Evolutionary conservation across 164 flowering plant species (phyloP).

Genomic region (Tinospora cordifolia): DNA sequence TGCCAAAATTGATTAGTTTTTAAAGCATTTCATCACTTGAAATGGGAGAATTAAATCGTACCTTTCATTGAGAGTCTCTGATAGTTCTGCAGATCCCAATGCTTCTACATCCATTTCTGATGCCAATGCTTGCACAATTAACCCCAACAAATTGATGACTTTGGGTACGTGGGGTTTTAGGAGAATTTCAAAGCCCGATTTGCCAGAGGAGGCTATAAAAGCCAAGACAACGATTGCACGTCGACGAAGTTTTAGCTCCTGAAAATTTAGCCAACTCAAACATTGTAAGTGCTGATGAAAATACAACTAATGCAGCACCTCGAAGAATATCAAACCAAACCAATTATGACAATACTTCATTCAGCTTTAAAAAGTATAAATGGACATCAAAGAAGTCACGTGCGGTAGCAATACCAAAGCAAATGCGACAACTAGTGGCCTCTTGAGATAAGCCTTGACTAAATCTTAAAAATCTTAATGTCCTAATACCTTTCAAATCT

Average conservation of each 20-base stretch:
- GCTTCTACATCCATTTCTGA: slow-evolving; percentile 56
- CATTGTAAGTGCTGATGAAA: neutral
- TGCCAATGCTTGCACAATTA: slow-evolving; percentile 51
- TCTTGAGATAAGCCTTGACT: too few relatives aligned
- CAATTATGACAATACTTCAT: too few relatives aligned
- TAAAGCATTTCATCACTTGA: neutral
- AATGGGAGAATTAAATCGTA: slow-evolving; percentile 17
- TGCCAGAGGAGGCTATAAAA: slow-evolving; percentile 73
- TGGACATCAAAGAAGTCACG: too few relatives aligned
- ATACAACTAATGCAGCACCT: too few relatives aligned
- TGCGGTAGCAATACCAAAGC: too few relatives aligned
- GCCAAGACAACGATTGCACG: slow-evolving; percentile 59
- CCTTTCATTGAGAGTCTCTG: slow-evolving; percentile 56
- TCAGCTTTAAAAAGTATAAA: too few relatives aligned
- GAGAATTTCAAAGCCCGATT: slow-evolving; percentile 55
- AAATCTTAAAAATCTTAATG: too few relatives aligned
- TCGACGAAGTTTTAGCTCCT: slow-evolving; percentile 69
- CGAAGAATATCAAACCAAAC: too few relatives aligned
- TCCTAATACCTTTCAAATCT: too few relatives aligned
- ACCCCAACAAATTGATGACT: slow-evolving; percentile 39
- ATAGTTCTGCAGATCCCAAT: slow-evolving; percentile 22
- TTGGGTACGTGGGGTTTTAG: slow-evolving; percentile 30
- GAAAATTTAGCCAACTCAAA: slow-evolving; percentile 22
- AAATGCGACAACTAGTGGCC: too few relatives aligned
- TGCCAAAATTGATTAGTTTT: neutral